Conservation (phyloP, 306 rosid genomes). For the Lablab purpureus region DNA sequence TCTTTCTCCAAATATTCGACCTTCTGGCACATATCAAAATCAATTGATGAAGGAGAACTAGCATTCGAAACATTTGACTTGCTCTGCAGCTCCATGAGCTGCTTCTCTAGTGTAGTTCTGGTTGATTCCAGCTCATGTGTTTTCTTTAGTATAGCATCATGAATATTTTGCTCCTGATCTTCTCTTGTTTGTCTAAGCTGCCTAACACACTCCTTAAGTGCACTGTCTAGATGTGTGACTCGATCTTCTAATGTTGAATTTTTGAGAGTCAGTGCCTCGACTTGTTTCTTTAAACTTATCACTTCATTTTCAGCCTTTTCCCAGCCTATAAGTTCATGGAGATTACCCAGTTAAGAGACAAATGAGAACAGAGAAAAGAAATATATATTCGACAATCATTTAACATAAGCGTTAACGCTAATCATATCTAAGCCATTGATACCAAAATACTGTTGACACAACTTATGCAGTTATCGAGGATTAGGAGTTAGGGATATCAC, state of each 20-base stretch:
- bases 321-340: constrained; percentile 64
- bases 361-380: not conserved
- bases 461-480: not conserved
- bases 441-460: not conserved
- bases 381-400: not conserved
- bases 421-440: not conserved
- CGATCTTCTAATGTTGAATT: constrained; percentile 69
- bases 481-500: no score
- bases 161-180: constrained; percentile 65
- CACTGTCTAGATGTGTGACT: constrained; percentile 76
- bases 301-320: constrained; percentile 86
- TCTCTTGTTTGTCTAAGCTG: constrained; percentile 83
- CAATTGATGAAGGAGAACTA: constrained; percentile 49
- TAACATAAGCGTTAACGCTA: constrained; percentile 8
- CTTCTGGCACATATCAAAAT: constrained; percentile 58
- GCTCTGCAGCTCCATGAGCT: constrained; percentile 64
- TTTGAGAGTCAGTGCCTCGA: constrained; percentile 61
- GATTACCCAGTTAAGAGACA: constrained; percentile 17
- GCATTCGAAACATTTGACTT: constrained; percentile 50
- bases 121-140: constrained; percentile 68
- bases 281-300: constrained; percentile 61
- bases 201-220: constrained; percentile 87
- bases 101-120: constrained; percentile 64
- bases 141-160: constrained; percentile 62
- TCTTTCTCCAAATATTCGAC: constrained; percentile 66